Conservation (phyloP, 768 basidiomycete genomes). For the Naganishia friedmannii region DNA sequence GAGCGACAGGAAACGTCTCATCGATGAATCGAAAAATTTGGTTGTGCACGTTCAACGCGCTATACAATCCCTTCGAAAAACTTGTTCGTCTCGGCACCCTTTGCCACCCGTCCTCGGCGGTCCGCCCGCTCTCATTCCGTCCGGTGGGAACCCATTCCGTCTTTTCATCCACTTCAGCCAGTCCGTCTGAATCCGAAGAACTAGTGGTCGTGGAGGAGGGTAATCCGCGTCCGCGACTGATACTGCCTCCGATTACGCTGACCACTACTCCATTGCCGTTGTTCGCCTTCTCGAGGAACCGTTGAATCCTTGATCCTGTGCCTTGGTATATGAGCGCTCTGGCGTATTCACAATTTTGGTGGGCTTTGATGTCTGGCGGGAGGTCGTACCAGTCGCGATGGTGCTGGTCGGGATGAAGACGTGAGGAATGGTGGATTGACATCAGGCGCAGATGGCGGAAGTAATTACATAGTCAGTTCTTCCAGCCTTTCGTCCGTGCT, state of each 20-base stretch:
- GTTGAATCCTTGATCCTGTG: constrained; percentile 39
- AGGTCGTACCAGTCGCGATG: constrained; percentile 23
- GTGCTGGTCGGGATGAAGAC: not conserved
- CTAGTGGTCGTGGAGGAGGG: too few species aligned
- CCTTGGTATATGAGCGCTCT: constrained; percentile 32
- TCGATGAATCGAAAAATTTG: constrained; percentile 47
- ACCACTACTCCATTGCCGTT: constrained; percentile 42
- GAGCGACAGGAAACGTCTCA: constrained; percentile 35
- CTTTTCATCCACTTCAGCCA: too few species aligned
- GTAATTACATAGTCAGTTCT: not conserved
- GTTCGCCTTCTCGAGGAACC: constrained; percentile 43
- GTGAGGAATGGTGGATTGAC: not conserved
- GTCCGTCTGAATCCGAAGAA: too few species aligned
- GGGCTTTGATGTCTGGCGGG: constrained; percentile 16
- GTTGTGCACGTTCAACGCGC: constrained; percentile 45
- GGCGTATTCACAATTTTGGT: constrained; percentile 22
- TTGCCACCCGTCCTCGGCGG: not conserved
- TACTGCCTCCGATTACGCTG: constrained; percentile 45
- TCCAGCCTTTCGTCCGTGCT: not conserved
- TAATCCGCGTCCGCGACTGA: too few species aligned
- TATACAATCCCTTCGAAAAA: constrained; percentile 32
- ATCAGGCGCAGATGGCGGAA: not conserved
- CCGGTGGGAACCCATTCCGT: constrained; percentile 24
- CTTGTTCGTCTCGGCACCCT: not conserved
- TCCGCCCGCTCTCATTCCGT: constrained; percentile 38